phyloP scores from a whole-genome alignment of 768 basidiomycete genomes.

The Lyophyllum decastes region DNA sequence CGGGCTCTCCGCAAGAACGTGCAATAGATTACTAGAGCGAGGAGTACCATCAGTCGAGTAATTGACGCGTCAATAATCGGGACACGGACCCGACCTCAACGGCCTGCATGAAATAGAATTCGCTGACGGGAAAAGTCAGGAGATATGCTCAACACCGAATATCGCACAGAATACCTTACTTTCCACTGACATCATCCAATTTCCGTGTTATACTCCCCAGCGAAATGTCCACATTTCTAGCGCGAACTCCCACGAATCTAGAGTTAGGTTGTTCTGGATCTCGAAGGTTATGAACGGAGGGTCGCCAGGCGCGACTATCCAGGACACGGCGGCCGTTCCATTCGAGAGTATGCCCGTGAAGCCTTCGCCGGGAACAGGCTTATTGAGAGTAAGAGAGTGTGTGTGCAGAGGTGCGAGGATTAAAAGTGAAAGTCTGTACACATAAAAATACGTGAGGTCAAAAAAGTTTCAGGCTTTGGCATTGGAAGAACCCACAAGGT shows the following conservation, averaged over 20 bases:
- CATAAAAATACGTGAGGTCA: background rate
- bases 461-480: background rate
- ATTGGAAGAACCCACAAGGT: background rate
- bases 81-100: background rate
- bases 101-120: constrained; percentile 5
- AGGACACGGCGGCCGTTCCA: constrained; percentile 9
- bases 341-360: constrained; percentile 6
- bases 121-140: background rate
- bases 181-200: background rate
- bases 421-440: background rate
- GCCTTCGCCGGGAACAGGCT: background rate
- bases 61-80: background rate
- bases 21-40: background rate
- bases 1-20: constrained; percentile 1
- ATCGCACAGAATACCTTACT: background rate
- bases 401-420: background rate
- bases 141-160: background rate
- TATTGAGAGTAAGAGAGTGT: background rate
- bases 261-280: constrained; percentile 8
- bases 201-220: background rate
- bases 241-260: constrained; percentile 10
- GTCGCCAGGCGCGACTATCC: constrained; percentile 5
- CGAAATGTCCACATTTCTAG: constrained; percentile 1
- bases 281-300: constrained; percentile 3
- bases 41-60: background rate